Evolutionary conservation across 306 rosid genomes (phyloP).

Genomic region (Trifolium dubium): DNA sequence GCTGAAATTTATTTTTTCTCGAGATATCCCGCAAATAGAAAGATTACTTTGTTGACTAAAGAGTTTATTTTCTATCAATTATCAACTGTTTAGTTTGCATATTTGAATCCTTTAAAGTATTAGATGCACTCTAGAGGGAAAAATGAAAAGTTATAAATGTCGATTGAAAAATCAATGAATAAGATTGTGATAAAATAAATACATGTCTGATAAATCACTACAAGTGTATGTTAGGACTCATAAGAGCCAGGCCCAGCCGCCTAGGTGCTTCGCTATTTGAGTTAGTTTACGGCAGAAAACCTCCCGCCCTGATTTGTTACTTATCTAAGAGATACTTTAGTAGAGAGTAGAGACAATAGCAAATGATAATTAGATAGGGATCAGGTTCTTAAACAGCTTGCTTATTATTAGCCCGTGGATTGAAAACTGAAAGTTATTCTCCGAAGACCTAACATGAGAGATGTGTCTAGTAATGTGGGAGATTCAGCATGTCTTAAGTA

Average conservation of each 20-base stretch:
- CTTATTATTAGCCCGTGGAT: too few relatives aligned
- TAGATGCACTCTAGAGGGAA: slow-evolving; percentile 3
- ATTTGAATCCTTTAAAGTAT: background rate
- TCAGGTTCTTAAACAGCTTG: background rate
- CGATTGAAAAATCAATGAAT: slow-evolving; percentile 9
- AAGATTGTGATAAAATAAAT: background rate
- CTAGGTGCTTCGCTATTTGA: background rate
- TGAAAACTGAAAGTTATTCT: too few relatives aligned
- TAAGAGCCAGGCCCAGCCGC: background rate
- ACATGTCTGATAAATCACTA: background rate
- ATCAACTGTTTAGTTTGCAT: slow-evolving; percentile 1
- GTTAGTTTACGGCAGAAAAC: background rate
- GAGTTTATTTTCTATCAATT: slow-evolving; percentile 17
- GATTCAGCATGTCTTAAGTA: background rate
- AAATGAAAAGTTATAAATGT: background rate
- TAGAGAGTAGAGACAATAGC: background rate
- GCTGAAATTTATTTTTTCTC: slow-evolving; percentile 19
- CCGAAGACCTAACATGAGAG: background rate
- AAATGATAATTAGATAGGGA: background rate
- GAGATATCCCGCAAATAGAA: slow-evolving; percentile 19
- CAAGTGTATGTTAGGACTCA: background rate
- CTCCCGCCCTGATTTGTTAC: background rate
- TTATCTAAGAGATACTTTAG: slow-evolving; percentile 1
- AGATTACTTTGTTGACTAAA: slow-evolving; percentile 17
- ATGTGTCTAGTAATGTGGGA: background rate